These are phyloP conservation scores for Yamadazyma trypodendri DNA, from an alignment of 1,139 yeast genomes.

Conservation along the genomic window DNA sequence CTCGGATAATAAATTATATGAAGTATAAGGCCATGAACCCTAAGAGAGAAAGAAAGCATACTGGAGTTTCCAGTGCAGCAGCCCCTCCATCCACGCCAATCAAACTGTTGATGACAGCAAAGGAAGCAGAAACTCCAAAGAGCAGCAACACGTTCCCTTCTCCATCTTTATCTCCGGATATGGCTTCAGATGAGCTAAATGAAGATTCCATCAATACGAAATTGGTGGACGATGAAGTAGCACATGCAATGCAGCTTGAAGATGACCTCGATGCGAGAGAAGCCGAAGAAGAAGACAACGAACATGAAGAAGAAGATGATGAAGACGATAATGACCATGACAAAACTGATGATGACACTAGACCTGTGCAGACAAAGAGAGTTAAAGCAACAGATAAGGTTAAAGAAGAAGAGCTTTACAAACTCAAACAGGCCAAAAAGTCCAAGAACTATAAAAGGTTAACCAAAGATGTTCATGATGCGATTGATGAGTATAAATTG, in stretches of 20 bases:
- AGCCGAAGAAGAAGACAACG: constrained; percentile 3
- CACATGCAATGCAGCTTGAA: not conserved
- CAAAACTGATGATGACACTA: constrained; percentile 5
- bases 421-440: constrained; percentile 19
- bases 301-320: constrained; percentile 5
- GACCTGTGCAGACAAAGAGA: constrained; percentile 1
- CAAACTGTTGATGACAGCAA: not conserved
- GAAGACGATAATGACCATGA: constrained; percentile 4
- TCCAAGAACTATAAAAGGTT: constrained; percentile 42
- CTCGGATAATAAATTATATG: constrained; percentile 61
- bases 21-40: constrained; percentile 50
- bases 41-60: constrained; percentile 20
- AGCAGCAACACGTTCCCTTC: constrained; percentile 11
- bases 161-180: constrained; percentile 10
- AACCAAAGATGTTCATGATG: constrained; percentile 62
- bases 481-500: constrained; percentile 67
- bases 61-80: not conserved
- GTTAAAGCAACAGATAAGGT: constrained; percentile 1
- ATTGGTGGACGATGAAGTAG: constrained; percentile 1
- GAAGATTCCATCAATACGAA: constrained; percentile 3
- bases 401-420: constrained; percentile 8
- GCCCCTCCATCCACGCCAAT: not conserved
- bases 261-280: not conserved
- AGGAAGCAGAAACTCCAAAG: constrained; percentile 1
- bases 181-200: not conserved